Percentiles rank a stretch among this genome's conserved stretches.
Conservation (phyloP, 176 grass and related monocot genomes). For the Triticum dicoccoides region DNA sequence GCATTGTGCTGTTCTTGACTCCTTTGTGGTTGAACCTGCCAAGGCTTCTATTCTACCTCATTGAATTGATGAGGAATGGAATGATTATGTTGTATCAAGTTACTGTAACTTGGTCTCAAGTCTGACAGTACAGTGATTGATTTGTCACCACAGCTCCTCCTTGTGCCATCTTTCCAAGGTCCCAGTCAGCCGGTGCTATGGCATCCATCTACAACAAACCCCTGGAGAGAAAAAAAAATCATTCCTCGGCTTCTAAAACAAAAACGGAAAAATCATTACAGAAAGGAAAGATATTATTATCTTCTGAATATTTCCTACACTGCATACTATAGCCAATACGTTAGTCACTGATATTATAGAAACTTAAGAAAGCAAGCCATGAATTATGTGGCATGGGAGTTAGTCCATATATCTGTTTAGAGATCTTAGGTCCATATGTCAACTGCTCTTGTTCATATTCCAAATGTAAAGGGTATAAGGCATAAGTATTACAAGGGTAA, state of each 20-base stretch:
- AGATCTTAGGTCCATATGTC: not conserved
- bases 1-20: not conserved
- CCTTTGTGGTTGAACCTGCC: not conserved
- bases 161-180: not conserved
- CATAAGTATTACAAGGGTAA: not conserved
- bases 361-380: no score
- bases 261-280: not conserved
- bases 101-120: not conserved
- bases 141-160: not conserved
- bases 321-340: no score
- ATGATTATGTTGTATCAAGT: not conserved
- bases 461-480: not conserved
- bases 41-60: not conserved
- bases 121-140: not conserved
- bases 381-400: no score
- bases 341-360: no score
- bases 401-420: not conserved
- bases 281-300: not conserved
- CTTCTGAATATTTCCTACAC: no score
- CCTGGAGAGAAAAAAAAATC: no score
- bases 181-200: no score
- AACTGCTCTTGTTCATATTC: not conserved
- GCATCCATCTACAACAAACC: no score
- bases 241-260: not conserved
- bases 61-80: not conserved